phyloP scores from a whole-genome alignment of 164 flowering plant genomes.

The Stephania cephalantha region DNA sequence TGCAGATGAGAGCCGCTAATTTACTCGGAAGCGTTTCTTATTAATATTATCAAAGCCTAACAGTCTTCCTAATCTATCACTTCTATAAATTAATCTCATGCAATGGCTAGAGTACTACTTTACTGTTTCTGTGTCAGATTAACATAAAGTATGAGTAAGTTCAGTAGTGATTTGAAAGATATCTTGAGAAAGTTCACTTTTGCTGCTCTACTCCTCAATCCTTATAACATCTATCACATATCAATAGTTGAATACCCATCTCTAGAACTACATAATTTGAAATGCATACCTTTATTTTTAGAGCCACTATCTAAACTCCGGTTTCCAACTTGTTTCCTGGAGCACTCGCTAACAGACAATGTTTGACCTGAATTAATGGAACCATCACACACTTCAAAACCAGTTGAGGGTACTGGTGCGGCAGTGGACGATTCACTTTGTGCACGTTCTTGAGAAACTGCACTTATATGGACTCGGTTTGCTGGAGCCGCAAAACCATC shows the following conservation, averaged over 20 bases:
- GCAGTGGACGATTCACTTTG: slow-evolving; percentile 79
- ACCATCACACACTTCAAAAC: slow-evolving; percentile 63
- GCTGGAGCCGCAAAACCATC: slow-evolving; percentile 37
- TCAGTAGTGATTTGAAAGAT: too few relatives aligned
- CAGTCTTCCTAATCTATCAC: too few relatives aligned
- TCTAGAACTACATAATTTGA: neutral
- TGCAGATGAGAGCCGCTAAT: too few relatives aligned
- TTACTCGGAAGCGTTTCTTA: too few relatives aligned
- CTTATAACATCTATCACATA: too few relatives aligned
- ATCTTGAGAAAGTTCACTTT: too few relatives aligned
- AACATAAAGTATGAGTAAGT: neutral
- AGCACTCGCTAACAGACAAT: slow-evolving; percentile 37
- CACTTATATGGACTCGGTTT: slow-evolving; percentile 34
- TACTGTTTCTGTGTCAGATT: neutral
- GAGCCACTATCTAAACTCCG: slow-evolving; percentile 32
- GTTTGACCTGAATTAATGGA: slow-evolving; percentile 54
- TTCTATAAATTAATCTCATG: too few relatives aligned
- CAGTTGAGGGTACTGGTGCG: slow-evolving; percentile 50
- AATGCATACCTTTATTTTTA: slow-evolving; percentile 39
- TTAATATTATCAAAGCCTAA: too few relatives aligned
- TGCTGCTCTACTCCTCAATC: too few relatives aligned
- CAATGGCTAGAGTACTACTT: neutral
- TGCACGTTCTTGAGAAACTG: slow-evolving; percentile 56
- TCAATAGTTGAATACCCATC: too few relatives aligned
- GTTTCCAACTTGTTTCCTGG: slow-evolving; percentile 39